Conservation (phyloP, 176 grass and related monocot genomes). For the Luzula sylvatica region DNA sequence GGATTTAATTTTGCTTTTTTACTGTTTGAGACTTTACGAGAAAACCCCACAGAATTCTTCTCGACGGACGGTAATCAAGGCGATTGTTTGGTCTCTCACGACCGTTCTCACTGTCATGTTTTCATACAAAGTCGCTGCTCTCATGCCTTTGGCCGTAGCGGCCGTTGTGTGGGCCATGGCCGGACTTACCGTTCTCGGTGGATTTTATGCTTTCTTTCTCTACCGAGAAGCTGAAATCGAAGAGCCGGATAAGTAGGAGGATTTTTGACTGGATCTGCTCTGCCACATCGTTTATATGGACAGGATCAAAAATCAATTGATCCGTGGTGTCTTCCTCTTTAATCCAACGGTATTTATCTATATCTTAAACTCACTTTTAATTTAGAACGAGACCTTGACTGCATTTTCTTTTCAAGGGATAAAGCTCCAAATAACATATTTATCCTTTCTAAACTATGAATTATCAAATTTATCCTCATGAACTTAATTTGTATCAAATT, state of each 20-base stretch:
- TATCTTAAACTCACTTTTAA: too few species aligned
- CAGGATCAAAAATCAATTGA: too few species aligned
- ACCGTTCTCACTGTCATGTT: constrained; percentile 28
- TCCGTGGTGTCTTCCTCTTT: too few species aligned
- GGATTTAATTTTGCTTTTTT: constrained; percentile 11
- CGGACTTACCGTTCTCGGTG: constrained; percentile 4
- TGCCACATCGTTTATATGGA: too few species aligned
- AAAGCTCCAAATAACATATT: too few species aligned
- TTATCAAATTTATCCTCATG: too few species aligned
- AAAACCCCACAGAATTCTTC: neutral
- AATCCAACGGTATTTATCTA: too few species aligned
- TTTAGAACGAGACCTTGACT: too few species aligned
- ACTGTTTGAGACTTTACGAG: constrained; percentile 19
- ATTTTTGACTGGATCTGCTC: too few species aligned
- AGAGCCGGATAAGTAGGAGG: neutral
- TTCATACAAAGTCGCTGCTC: constrained; percentile 9
- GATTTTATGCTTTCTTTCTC: constrained; percentile 38
- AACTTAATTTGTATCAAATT: too few species aligned
- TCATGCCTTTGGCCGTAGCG: constrained; percentile 34
- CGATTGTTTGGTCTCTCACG: constrained; percentile 14
- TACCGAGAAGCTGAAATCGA: neutral
- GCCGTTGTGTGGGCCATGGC: constrained; percentile 35
- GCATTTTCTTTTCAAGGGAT: too few species aligned
- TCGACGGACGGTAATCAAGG: neutral
- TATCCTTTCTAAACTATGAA: too few species aligned